Evolutionary conservation across 2,329 filamentous ascomycete species (phyloP).

Genomic region (Sarocladium kiliense): DNA sequence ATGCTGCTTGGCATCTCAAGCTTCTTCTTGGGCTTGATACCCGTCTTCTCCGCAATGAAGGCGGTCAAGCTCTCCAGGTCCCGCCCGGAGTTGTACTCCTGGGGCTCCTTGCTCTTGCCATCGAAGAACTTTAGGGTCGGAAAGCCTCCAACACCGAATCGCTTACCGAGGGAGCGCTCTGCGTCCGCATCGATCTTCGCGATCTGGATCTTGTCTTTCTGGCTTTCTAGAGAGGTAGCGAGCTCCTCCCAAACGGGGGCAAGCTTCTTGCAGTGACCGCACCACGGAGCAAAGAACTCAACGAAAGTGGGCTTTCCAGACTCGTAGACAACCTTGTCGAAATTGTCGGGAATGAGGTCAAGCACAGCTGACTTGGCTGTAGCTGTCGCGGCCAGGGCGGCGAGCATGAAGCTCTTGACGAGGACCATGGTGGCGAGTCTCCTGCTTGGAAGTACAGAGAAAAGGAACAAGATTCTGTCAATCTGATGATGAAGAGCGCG

Average conservation of each 20-base stretch:
- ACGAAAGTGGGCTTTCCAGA: conserved; percentile 93
- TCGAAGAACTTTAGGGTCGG: conserved; percentile 98
- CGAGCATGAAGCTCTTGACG: conserved; percentile 55
- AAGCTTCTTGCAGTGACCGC: conserved; percentile 97
- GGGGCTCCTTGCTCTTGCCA: conserved; percentile 80
- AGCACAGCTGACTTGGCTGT: conserved; percentile 74
- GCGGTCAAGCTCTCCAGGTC: conserved; percentile 78
- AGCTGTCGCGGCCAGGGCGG: conserved; percentile 49
- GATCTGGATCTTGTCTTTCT: conserved; percentile 71
- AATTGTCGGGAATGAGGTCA: conserved; percentile 85
- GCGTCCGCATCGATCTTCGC: conserved; percentile 95
- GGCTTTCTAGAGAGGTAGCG: conserved; percentile 65
- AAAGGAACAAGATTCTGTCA: background rate
- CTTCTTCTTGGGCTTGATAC: conserved; percentile 74
- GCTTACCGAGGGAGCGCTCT: conserved; percentile 77
- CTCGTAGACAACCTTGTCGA: conserved; percentile 82
- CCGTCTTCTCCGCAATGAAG: conserved; percentile 85
- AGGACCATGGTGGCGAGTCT: conserved; percentile 36
- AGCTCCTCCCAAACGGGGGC: conserved; percentile 94
- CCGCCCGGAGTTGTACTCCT: conserved; percentile 80
- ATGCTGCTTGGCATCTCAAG: conserved; percentile 69
- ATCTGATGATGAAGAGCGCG: background rate
- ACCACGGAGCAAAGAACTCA: conserved; percentile 98
- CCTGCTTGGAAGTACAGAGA: background rate
- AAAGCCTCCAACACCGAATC: conserved; percentile 88